Base-by-base conservation (phyloP, 2,329 filamentous ascomycete species). In the Penicillium italicum region DNA sequence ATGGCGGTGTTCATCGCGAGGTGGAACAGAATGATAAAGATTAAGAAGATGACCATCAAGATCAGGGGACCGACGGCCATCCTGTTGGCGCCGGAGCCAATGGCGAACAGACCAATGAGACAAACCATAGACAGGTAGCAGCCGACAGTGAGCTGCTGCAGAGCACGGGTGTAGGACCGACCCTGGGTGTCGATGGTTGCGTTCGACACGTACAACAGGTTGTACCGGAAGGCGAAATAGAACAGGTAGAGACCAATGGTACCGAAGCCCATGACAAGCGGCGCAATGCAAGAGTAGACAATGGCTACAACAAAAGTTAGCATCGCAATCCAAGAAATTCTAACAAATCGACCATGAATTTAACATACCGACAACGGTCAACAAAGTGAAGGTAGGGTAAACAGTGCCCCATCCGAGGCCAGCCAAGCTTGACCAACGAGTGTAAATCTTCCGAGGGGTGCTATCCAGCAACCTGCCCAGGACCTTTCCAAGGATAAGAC, bases 201-300 rank as follows among this genome's bases (percentile, higher is more conserved):
- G 69, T 95, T 89, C 48, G 86, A 88, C 34, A 96, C 91, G 72
- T 90, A 97, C 47, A 97, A 81, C 53, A 97, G 76, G 69, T 96
- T 95, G 80, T 97, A 96, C 18, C 89, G 85, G 80, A 91, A 96
- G 45, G 91, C 89, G 50, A 93, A 78, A 71, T 96, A 95, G 74
- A 96, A 92, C 40, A 94, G 78, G 22, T 81, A 84, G 56, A 97
- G 82, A 28, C 90, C 91, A 37, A 90, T 80, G 1, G 87, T 85
- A 1, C 90, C 90, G 66, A 96, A 97, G 5, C 86, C 84, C 47
- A 96, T 80, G 51, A 96, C 86, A 11, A 97, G 77, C 0, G 92
- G 93, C 2, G 91, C 90, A 65, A 97, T 95, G 60, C 86, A 87
- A 2, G 91, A 87, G 69, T 97, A 97, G 31, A 86, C 88, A 59